A percentile compares a stretch with the other conserved stretches of the same genome.
Conservation (phyloP, 495 filamentous ascomycete genomes). For the Filosporella fistucella region DNA sequence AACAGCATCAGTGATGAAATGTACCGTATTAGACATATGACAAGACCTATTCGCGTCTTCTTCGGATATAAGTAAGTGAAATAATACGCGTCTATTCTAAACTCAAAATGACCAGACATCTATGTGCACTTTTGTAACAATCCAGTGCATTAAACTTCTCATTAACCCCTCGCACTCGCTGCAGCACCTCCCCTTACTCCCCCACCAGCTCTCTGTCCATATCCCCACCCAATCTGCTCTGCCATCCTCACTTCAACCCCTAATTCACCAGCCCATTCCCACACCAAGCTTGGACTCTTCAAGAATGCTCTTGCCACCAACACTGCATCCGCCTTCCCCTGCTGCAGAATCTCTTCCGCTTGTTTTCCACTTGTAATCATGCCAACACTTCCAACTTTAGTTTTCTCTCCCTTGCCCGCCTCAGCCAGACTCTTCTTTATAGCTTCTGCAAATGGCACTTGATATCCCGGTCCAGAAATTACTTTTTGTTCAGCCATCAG, state of each 20-base stretch:
- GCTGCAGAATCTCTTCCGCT: constrained; percentile 51
- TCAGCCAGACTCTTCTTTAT: constrained; percentile 48
- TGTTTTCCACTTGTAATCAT: constrained; percentile 51
- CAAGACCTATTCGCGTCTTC: no score
- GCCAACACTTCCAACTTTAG: constrained; percentile 51
- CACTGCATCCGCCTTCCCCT: constrained; percentile 47
- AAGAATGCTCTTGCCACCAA: constrained; percentile 61
- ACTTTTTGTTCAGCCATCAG: constrained; percentile 54
- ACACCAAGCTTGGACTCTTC: constrained; percentile 66
- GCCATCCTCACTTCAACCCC: constrained; percentile 54
- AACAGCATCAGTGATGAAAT: no score
- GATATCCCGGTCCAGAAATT: constrained; percentile 53
- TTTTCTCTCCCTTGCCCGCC: constrained; percentile 47
- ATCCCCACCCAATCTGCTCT: constrained; percentile 51
- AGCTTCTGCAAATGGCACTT: constrained; percentile 33
- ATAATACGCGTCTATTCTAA: no score
- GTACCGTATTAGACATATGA: no score
- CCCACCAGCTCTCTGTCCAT: constrained; percentile 26
- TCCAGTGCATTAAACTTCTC: no score
- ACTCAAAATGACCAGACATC: no score
- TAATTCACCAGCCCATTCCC: constrained; percentile 62
- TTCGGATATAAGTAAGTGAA: no score
- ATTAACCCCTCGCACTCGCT: background rate
- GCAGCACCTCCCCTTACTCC: constrained; percentile 24
- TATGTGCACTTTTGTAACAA: no score